Evolutionary conservation across 2,329 filamentous ascomycete species (phyloP), one percentile per base, ranked within the genome.

Genomic region (Clarireedia sp.): DNA sequence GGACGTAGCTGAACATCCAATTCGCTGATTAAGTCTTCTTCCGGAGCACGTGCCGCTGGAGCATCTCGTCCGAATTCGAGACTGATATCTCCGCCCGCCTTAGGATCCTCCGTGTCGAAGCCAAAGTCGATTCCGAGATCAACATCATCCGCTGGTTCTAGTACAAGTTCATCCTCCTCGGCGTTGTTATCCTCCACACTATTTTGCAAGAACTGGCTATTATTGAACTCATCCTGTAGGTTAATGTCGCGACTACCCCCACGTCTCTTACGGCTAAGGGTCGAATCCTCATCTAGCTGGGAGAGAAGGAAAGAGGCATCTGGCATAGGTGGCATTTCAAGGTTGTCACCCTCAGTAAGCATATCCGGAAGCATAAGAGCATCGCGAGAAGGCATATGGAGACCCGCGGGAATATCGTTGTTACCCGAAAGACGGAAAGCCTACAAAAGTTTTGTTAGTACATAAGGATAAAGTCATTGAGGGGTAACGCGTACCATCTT

Each of bases 361-460:
- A 87, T 86, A 74, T 99, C 94, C 6, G 91, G 90, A 54, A 99
- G 80, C 66, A 92, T 88, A 60, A 97, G 81, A 26, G 90, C 86
- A 69, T 91, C 89, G 48, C 91, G 87, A 64, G 90, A 90, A 29
- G 89, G 87, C 60, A 88, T 79, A 65, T 89, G 86, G 16, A 92
- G 78, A 66, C 87, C 89, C 50, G 84, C 80, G n/a, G 91, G 89
- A 64, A 97, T 81, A 72, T 99, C 94, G 69, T 97, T 95, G 73
- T 96, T 96, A 62, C 92, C 92, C 48, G 84, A 89, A 19, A 92
- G 89, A 58, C 91, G 88, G 74, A 97, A 99, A 43, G 94, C 92
- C 92, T 96, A 58, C n/a, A 2, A 44, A 24, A 60, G 8, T 52
- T 49, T 57, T 54, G 72, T 74, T 71, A 76, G 73, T 58, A 62